Evolutionary conservation across 164 flowering plant species (phyloP).

Genomic region (Brasenia schreberi): DNA sequence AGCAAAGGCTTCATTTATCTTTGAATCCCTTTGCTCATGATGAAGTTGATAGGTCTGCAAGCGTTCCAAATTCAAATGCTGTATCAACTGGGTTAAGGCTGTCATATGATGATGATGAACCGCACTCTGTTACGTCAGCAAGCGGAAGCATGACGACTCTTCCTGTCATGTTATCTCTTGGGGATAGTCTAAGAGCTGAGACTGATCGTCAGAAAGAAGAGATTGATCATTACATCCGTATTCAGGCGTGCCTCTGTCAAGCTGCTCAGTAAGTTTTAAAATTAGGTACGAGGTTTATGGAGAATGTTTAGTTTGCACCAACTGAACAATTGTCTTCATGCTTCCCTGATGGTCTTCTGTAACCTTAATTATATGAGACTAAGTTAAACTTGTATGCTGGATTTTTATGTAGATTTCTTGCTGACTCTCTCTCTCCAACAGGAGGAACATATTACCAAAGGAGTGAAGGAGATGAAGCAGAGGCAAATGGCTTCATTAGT

Average conservation of each 20-base stretch:
- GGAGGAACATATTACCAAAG: conserved; percentile 61
- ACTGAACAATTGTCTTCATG: too few species aligned
- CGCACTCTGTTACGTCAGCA: conserved; percentile 59
- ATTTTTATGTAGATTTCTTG: not conserved
- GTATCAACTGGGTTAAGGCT: conserved; percentile 81
- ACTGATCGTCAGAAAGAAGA: conserved; percentile 64
- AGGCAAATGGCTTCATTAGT: conserved; percentile 51
- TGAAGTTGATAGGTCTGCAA: conserved; percentile 39
- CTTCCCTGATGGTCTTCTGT: too few species aligned
- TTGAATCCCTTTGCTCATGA: conserved; percentile 40
- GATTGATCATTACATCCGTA: conserved; percentile 49
- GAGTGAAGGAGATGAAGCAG: conserved; percentile 60
- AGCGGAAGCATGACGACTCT: conserved; percentile 53
- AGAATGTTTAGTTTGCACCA: not conserved
- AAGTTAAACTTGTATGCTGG: too few species aligned
- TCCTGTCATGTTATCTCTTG: conserved; percentile 36
- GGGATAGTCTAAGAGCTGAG: conserved; percentile 43
- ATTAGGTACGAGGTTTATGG: not conserved
- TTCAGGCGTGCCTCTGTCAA: conserved; percentile 36
- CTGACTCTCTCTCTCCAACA: conserved; percentile 13
- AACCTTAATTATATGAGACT: too few species aligned
- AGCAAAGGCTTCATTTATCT: conserved; percentile 60
- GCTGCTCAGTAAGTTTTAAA: not conserved
- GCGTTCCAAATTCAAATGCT: conserved; percentile 36
- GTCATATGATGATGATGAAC: conserved; percentile 85